phyloP scores from a whole-genome alignment of 2,329 filamentous ascomycete species.

The Ophiosphaerella korrae region DNA sequence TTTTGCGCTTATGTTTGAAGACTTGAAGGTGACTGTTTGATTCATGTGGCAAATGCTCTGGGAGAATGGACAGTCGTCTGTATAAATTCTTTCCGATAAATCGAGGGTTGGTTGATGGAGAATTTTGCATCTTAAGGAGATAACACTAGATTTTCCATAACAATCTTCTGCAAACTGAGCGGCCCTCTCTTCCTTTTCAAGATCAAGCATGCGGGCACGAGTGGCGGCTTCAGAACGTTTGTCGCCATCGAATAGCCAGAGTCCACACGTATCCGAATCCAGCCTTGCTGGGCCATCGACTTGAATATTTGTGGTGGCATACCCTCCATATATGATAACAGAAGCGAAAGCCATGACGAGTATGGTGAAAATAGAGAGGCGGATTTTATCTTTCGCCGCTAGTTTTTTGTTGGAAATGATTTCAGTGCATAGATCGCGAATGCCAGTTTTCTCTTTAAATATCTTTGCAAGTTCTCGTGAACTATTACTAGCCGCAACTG shows the following conservation, averaged over 20 bases:
- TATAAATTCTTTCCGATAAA: background rate
- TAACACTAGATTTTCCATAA: background rate
- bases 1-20: background rate
- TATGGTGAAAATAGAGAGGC: background rate
- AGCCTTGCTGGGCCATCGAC: background rate
- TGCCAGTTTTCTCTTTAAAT: background rate
- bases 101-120: background rate
- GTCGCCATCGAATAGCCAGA: slow-evolving; percentile 1
- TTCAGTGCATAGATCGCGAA: background rate
- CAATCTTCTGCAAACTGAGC: slow-evolving; percentile 2
- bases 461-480: background rate
- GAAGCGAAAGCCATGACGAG: background rate
- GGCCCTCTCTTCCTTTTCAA: slow-evolving; percentile 5
- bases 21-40: slow-evolving; percentile 3
- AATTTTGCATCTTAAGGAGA: background rate
- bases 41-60: slow-evolving; percentile 1
- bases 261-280: background rate
- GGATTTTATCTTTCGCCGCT: background rate
- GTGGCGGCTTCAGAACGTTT: background rate
- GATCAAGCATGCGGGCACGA: slow-evolving; percentile 1
- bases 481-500: background rate
- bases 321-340: background rate
- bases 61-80: slow-evolving; percentile 1
- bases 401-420: background rate
- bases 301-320: background rate